Evolutionary conservation across 805 yeast genomes (phyloP), one percentile per base, ranked within the genome.

Genomic region (Yarrowia divulgata): DNA sequence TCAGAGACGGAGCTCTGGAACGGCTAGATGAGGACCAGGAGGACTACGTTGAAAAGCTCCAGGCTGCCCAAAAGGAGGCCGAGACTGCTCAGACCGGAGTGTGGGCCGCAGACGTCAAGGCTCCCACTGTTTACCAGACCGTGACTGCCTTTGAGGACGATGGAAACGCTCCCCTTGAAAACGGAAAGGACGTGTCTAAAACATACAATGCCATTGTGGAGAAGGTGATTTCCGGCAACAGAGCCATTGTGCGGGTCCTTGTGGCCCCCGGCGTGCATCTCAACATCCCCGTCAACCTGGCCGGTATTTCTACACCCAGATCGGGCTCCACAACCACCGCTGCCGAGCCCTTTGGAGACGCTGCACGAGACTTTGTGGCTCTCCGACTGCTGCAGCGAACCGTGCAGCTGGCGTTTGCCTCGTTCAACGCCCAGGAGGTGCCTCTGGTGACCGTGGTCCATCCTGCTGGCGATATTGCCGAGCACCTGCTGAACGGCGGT

Each of bases 381-480:
- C 77, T 83, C 23, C 84, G 90, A 72, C 81, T 91, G 49, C 82
- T 89, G 71, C 87, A 88, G 67, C 85, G 89, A 70, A 82, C 84
- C 57, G 87, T 88, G 42, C 83, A 84, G 69, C 85, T 87, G 34
- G 77, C 82, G 1, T 79, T 90, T 70, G 71, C 89, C 42, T 94
- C 93, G 42, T 85, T 83, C 71, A 84, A 84, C 52, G 84, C 88
- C 67, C 78, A 83, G n/a, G 78, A 77, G 40, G 64, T 75, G 10
- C 80, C 81, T 1, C 74, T 79, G 55, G 84, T 87, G 35, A 79
- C 84, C 60, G 77, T 91, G 45, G 75, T 81, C 69, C 94, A 90
- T 75, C 91, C 96, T 40, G 89, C 90, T 5, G 97, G 97, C 18
- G 87, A 88, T 71, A 87, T 91, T 73, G 86, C 89, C 70, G 90